Percentiles rank a stretch among this genome's conserved stretches.
These are phyloP conservation scores for Plasmodium ovale DNA, from an alignment of 169 alveolate species.

Conservation along the genomic window DNA sequence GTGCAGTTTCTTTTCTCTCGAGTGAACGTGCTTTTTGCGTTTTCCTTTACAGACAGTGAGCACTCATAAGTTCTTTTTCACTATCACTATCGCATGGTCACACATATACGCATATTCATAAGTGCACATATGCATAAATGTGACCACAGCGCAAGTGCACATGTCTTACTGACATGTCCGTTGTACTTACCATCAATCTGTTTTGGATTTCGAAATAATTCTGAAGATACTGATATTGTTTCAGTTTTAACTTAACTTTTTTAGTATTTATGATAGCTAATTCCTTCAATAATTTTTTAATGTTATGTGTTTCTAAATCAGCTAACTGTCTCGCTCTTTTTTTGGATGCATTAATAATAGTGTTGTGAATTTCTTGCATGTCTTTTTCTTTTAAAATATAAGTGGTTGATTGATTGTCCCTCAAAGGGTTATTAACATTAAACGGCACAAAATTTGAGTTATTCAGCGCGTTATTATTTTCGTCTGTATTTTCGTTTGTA, in stretches of 20 bases:
- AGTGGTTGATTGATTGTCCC: slow-evolving; percentile 15
- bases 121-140: no score
- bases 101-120: no score
- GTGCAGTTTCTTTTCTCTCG: neutral
- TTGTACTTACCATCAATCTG: slow-evolving; percentile 29
- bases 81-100: no score
- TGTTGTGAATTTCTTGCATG: slow-evolving; percentile 69
- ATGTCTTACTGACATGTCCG: no score
- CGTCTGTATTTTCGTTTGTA: neutral
- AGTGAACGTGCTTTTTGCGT: no score
- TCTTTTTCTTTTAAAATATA: slow-evolving; percentile 61
- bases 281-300: slow-evolving; percentile 43
- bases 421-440: slow-evolving; percentile 2
- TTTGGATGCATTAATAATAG: slow-evolving; percentile 59
- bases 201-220: slow-evolving; percentile 60
- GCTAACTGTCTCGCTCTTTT: slow-evolving; percentile 66
- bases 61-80: no score
- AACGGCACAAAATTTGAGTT: slow-evolving; percentile 18
- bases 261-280: slow-evolving; percentile 38
- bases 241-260: slow-evolving; percentile 50
- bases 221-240: slow-evolving; percentile 68
- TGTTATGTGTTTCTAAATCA: slow-evolving; percentile 53
- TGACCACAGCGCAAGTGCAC: no score
- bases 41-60: no score
- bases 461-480: neutral